Percentiles rank a stretch among this genome's conserved stretches.
phyloP scores from a whole-genome alignment of 2,329 filamentous ascomycete genomes.

The Gaeumannomyces tritici region DNA sequence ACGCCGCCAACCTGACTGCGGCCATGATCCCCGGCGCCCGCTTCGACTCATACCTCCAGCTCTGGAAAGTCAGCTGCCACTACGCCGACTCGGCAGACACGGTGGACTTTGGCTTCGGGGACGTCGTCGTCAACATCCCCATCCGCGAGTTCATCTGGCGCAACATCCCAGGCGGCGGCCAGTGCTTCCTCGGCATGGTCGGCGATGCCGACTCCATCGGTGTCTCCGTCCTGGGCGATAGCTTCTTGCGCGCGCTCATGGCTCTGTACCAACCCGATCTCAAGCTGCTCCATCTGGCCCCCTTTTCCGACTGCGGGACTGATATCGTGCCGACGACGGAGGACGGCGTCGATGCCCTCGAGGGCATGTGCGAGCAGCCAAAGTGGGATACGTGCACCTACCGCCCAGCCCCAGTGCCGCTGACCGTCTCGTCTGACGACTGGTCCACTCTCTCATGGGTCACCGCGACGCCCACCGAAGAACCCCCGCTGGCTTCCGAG shows the following conservation, averaged over 20 bases:
- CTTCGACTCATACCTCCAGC: conserved; percentile 8
- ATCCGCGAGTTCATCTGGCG: conserved; percentile 11
- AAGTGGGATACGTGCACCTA: conserved; percentile 1
- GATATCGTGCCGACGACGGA: conserved; percentile 1
- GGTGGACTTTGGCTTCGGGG: conserved; percentile 11
- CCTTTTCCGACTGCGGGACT: conserved; percentile 3
- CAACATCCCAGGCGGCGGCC: conserved; percentile 4
- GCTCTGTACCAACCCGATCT: conserved; percentile 4
- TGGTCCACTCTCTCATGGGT: background rate
- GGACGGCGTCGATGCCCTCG: background rate
- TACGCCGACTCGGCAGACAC: conserved; percentile 5
- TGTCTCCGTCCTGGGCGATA: conserved; percentile 13
- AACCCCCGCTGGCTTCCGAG: background rate
- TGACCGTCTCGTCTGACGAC: background rate
- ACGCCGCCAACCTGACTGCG: conserved; percentile 4
- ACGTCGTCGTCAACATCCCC: conserved; percentile 10
- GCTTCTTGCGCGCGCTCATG: conserved; percentile 9
- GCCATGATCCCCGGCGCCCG: conserved; percentile 3
- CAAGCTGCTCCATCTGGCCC: background rate
- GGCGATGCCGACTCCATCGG: conserved; percentile 5
- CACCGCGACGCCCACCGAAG: background rate
- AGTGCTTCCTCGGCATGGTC: conserved; percentile 9
- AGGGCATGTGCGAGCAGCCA: background rate
- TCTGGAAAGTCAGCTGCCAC: conserved; percentile 7
- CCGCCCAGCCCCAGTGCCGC: background rate